A percentile compares a stretch with the other conserved stretches of the same genome.
Evolutionary conservation across 257 asterid species (phyloP).

Genomic region (Primulina tabacum): DNA sequence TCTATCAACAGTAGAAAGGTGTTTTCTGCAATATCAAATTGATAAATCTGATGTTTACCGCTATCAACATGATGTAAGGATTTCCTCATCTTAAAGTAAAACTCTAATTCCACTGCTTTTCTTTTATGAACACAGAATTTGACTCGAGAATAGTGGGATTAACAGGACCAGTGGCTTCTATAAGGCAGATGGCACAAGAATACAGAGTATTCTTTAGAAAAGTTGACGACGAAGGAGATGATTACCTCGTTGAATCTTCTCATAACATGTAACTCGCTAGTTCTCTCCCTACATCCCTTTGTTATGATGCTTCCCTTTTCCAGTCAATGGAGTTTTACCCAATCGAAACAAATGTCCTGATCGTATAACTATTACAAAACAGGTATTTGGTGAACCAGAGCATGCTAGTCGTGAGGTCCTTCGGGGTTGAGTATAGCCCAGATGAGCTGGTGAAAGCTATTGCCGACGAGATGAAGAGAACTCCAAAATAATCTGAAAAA

Average conservation of each 20-base stretch:
- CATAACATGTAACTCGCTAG: constrained; percentile 65
- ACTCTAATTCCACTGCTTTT: not conserved
- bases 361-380: constrained; percentile 14
- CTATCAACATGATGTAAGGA: not conserved
- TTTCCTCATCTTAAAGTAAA: constrained; percentile 13
- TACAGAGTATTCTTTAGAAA: constrained; percentile 78
- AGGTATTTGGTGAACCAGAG: constrained; percentile 87
- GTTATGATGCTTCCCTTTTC: not conserved
- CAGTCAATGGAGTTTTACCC: not conserved
- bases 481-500: constrained; percentile 11
- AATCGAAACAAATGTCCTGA: not conserved
- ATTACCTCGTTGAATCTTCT: constrained; percentile 84
- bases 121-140: constrained; percentile 53
- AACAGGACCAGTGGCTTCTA: constrained; percentile 74
- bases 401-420: constrained; percentile 78
- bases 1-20: not conserved
- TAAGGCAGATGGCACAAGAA: constrained; percentile 94
- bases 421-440: constrained; percentile 69
- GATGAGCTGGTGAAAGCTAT: constrained; percentile 65
- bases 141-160: constrained; percentile 74
- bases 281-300: not conserved
- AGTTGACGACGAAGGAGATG: constrained; percentile 82
- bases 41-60: not conserved
- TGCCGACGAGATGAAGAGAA: constrained; percentile 53
- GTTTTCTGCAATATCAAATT: not conserved